Evolutionary conservation across 176 grass and related monocot species (phyloP).

Genomic region (Triticum turgidum): DNA sequence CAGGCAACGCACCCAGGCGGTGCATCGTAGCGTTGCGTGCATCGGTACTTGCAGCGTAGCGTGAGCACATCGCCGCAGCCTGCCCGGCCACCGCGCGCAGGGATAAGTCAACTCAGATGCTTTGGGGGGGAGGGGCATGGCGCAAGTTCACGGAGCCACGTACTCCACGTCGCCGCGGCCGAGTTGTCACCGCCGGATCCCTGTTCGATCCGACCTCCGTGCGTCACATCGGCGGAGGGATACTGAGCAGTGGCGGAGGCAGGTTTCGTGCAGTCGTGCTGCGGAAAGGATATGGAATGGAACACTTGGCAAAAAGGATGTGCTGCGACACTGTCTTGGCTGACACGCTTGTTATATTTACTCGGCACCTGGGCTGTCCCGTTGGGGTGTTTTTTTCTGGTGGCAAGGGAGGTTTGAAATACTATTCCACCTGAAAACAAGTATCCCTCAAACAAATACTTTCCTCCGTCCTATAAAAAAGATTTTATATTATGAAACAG

Average conservation of each 20-base stretch:
- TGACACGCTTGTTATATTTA: not conserved
- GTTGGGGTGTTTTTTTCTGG: not conserved
- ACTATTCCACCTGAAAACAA: no score
- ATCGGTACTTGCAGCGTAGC: slow-evolving; percentile 22
- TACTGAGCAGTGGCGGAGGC: not conserved
- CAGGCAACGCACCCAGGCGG: not conserved
- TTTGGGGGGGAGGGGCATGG: not conserved
- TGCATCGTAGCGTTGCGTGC: not conserved
- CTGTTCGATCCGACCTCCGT: not conserved
- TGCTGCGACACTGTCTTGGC: not conserved
- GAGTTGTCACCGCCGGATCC: not conserved
- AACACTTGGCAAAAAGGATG: slow-evolving; percentile 26
- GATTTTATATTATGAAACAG: no score
- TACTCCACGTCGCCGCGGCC: not conserved
- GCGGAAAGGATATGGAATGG: not conserved
- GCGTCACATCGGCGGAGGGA: not conserved
- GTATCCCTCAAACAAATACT: no score
- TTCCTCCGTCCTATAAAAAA: no score
- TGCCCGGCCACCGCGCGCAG: not conserved
- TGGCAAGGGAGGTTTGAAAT: not conserved
- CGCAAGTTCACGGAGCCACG: not conserved
- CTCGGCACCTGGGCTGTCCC: not conserved
- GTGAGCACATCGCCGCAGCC: not conserved
- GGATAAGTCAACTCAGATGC: not conserved
- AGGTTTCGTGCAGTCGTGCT: not conserved